Percentiles rank a stretch among this genome's conserved stretches.
These are phyloP conservation scores for Malus asiatica DNA, from an alignment of 306 rosid genomes.

Conservation along the genomic window DNA sequence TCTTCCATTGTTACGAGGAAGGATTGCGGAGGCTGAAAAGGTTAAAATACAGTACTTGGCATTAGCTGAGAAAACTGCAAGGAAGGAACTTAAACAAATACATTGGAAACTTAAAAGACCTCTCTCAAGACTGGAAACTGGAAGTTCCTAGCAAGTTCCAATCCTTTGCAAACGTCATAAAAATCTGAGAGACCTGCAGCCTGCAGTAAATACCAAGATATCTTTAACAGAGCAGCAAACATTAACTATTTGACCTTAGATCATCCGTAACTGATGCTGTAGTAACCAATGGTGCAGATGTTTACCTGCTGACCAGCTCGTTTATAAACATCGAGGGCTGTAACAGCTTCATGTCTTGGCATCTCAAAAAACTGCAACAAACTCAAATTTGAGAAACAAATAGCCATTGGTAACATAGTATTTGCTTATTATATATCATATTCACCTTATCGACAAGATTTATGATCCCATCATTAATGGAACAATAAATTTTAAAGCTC, in stretches of 20 bases:
- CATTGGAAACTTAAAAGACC: constrained; percentile 29
- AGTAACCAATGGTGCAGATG: background rate
- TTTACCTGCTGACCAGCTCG: constrained; percentile 97
- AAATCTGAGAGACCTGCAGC: constrained; percentile 81
- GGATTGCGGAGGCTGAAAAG: constrained; percentile 88
- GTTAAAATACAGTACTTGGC: constrained; percentile 13
- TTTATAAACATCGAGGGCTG: constrained; percentile 85
- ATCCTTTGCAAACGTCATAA: constrained; percentile 87
- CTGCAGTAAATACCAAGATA: constrained; percentile 35
- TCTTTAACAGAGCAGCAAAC: constrained; percentile 6
- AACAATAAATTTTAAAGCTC: constrained; percentile 87
- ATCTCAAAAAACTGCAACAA: constrained; percentile 86
- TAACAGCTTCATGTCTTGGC: constrained; percentile 96
- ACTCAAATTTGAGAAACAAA: constrained; percentile 5
- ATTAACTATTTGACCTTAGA: background rate
- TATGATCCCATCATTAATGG: constrained; percentile 96
- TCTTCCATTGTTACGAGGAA: constrained; percentile 96
- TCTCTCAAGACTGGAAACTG: constrained; percentile 96
- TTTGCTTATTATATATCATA: background rate
- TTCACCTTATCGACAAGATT: constrained; percentile 97
- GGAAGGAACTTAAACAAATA: background rate
- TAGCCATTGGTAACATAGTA: background rate
- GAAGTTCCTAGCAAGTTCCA: constrained; percentile 96
- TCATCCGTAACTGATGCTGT: background rate
- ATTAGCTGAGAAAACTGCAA: background rate